Percentiles rank a stretch among this genome's conserved stretches.
Conservation (phyloP, 768 basidiomycete species). For the Tulasnella sp. region DNA sequence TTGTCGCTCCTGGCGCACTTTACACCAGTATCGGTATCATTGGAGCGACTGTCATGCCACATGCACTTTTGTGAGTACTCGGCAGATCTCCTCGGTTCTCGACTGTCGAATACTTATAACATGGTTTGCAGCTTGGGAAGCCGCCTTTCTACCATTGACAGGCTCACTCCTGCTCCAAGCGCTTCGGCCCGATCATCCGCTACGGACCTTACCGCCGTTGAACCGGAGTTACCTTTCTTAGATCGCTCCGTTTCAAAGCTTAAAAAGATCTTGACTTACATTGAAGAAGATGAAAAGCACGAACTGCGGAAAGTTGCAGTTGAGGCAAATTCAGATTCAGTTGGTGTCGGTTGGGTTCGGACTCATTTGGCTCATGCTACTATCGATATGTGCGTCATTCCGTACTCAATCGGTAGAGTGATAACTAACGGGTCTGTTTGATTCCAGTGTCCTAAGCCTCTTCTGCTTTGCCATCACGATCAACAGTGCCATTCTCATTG, state of each 20-base stretch:
- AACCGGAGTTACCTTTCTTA: neutral
- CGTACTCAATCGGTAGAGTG: too few relatives aligned
- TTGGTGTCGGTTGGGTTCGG: neutral
- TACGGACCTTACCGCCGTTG: slow-evolving; percentile 7
- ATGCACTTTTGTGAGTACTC: slow-evolving; percentile 40
- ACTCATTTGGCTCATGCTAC: slow-evolving; percentile 3
- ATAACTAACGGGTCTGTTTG: neutral
- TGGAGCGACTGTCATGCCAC: slow-evolving; percentile 47
- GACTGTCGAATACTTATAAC: neutral
- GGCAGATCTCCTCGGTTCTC: too few relatives aligned
- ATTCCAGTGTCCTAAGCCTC: neutral
- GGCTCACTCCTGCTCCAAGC: slow-evolving; percentile 2
- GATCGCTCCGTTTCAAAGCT: neutral
- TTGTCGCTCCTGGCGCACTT: slow-evolving; percentile 30
- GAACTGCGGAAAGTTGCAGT: neutral
- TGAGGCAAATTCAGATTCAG: neutral
- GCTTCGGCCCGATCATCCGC: neutral
- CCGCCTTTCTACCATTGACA: slow-evolving; percentile 12
- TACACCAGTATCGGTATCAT: slow-evolving; percentile 33
- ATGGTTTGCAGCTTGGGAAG: slow-evolving; percentile 15
- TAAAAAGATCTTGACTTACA: neutral
- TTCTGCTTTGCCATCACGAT: slow-evolving; percentile 24
- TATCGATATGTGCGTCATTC: slow-evolving; percentile 2
- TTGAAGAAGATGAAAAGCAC: slow-evolving; percentile 1
- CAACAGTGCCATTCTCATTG: slow-evolving; percentile 39